Percentiles rank a stretch among this genome's conserved stretches.
Conservation (phyloP, 768 basidiomycete genomes). For the Hortiboletus campestris region DNA sequence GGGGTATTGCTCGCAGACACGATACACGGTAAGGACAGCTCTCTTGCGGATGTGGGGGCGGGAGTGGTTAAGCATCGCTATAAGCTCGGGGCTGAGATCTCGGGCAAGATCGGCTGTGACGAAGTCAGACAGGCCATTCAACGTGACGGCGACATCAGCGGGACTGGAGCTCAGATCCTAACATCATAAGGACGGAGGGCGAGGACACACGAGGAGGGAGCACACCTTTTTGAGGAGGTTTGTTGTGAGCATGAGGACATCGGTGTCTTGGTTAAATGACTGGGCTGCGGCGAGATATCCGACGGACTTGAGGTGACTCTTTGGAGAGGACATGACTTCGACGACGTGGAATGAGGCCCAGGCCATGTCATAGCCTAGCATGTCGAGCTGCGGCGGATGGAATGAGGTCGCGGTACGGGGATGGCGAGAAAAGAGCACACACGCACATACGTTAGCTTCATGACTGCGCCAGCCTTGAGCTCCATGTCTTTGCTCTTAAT, state of each 20-base stretch:
- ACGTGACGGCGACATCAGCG: conserved; percentile 68
- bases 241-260: conserved; percentile 96
- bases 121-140: conserved; percentile 83
- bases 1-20: conserved; percentile 78
- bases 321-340: conserved; percentile 95
- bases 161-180: conserved; percentile 82
- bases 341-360: conserved; percentile 98
- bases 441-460: conserved; percentile 96
- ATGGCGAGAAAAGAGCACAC: background rate
- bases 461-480: conserved; percentile 89
- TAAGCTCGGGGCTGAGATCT: conserved; percentile 82
- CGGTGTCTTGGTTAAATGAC: conserved; percentile 92
- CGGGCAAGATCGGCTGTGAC: conserved; percentile 87
- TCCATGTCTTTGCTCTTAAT: conserved; percentile 95
- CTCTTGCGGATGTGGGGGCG: conserved; percentile 86
- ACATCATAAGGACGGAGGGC: conserved; percentile 9
- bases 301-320: conserved; percentile 89
- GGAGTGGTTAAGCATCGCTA: conserved; percentile 87
- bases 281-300: conserved; percentile 93
- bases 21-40: conserved; percentile 81
- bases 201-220: background rate
- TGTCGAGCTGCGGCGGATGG: conserved; percentile 70
- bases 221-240: conserved; percentile 92
- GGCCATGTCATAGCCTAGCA: conserved; percentile 92
- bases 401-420: conserved; percentile 7